Base-by-base conservation (phyloP, 1,284 basidiomycete species). In the Rhodotorula sp. region DNA sequence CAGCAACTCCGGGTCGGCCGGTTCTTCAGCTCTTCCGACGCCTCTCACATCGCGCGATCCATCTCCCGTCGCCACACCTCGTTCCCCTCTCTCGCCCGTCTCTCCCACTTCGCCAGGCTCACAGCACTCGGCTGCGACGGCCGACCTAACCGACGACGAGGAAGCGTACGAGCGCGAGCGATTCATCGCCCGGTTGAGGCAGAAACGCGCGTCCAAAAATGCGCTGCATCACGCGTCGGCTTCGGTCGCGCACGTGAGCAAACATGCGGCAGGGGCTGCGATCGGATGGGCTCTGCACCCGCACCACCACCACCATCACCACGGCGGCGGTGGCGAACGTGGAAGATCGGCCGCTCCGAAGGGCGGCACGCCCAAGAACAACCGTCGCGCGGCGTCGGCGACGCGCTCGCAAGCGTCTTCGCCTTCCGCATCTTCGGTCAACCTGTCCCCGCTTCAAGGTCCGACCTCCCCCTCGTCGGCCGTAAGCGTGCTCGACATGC, bases 101-200 rank as follows among this genome's bases (percentile, higher is more conserved):
- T 56, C 64, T 23, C 46, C 62, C 10, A 15, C 15, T 52, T 54
- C 29, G 31, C 66, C 69, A 2, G 29, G 54, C 34, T 49, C 51
- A 20, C 58, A 48, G 4, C 31, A 34, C 3, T 23, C 57, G 1
- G 16, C n/a, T 10, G 39, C 62, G 31, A 46, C 34, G 48, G 34
- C 16, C 10, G 26, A 43, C 21, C 21, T 39, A 52, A 64, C 51
- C 51, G 64, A 3, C 34, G 78, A 23, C 49, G 54, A 80, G 39
- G 74, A 76, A 31, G 79, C 79, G 34, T 74, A 57, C 12, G 75
- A 77, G 56, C 70, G 75, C 34, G 62, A 72, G 20, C 74, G 73
- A 54, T 79, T 79, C 68, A 70, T 75, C 58, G 65, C 70, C 23
- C 67, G 72, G 43, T 64, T 73, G 6, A 62, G 68, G 26, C 54